Evolutionary conservation across 352 stramenopile genomes (phyloP), one percentile per base, ranked within the genome.

Genomic region (Phytophthora quininea): DNA sequence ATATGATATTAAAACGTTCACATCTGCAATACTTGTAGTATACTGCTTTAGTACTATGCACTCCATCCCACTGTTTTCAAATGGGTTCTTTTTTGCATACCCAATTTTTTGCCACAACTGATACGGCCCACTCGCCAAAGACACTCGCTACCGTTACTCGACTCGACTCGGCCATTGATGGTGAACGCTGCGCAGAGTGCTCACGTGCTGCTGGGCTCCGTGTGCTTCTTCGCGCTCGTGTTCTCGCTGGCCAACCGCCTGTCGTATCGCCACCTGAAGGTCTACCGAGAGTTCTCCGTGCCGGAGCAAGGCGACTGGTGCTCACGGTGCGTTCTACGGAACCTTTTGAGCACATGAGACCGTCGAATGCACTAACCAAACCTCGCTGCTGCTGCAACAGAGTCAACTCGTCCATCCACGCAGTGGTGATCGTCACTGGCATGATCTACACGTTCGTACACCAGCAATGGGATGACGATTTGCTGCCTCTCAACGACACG

Each of bases 371-470:
- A 24, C 19, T 24, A 24, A 24, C 19, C 19, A 24, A 24, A 24
- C 19, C 19, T 24, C 19, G 19, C 19, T 24, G 19, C 19, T 24
- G 19, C 19, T 24, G 19, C 19, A 24, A 2, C 60, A 95, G 88
- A 7, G 71, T 95, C 30, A 92, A 91, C 67, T 95, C 88, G 38
- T 91, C 88, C 8, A 76, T 95, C 55, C 88, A 95, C 57, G 81
- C 88, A 12, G 55, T 86, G 24, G 64, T 89, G 57, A 91, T 93
- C 58, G 77, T 86, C 37, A 59, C 73, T 2, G 84, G 79, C 30
- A 84, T 93, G 74, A 62, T 80, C 38, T 93, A 89, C 68, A 88
- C 81, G 45, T 67, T 89, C 57, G 35, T 72, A 5, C 64, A 74
- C 32, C 82, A 94, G 66, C 50, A 81, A 45, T 95, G 88, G 88